Base-by-base conservation (phyloP, 257 asterid genomes). In the Lycium barbarum region DNA sequence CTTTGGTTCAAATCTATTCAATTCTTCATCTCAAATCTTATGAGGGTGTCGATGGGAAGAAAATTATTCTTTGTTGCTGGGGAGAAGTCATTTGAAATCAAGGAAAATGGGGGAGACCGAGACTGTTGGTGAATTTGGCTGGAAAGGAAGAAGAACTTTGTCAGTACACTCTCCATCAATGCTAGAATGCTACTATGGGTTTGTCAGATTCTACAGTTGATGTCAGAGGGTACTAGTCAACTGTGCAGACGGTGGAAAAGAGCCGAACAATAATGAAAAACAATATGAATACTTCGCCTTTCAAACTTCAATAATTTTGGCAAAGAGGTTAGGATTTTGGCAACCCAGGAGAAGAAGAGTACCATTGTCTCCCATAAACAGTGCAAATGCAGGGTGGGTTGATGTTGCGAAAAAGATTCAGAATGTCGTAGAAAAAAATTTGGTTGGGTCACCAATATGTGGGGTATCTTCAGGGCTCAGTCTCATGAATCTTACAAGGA, bases 1-100 rank as follows among this genome's bases (percentile, higher is more conserved):
- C n/a, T 49, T 47, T 74, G 47, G 11, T 51, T 49, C 61, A 20
- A 59, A 74, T 74, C 38, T 74, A 49, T 47, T 74, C 61, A 49
- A 45, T 74, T 49, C 40, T 74, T 74, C 81, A 74, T 74, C n/a
- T 20, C 81, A 26, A 74, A 12, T 74, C 40, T 20, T 49, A 74
- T 10, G 43, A 49, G 20, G 59, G 43, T 74, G 58, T 73, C 3
- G 80, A 73, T 45, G 59, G 80, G 15, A 71, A 40, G 10, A 43
- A n/a, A 11, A 3, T 12, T 61, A 9, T 47, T 45, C 58, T 73
- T 20, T 73, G 40, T 20, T 73, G 40, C n/a, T 43, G 59, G 11
- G 22, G 47, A 73, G 38, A 20, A n/a, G 40, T 73, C 58, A 73
- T 49, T 22, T 10, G 80, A 73, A 73, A 73, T 45, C 10, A 73